A percentile compares a stretch with the other conserved stretches of the same genome.
Conservation (phyloP, 78 protist species). For the Dictyostelium purpureum region DNA sequence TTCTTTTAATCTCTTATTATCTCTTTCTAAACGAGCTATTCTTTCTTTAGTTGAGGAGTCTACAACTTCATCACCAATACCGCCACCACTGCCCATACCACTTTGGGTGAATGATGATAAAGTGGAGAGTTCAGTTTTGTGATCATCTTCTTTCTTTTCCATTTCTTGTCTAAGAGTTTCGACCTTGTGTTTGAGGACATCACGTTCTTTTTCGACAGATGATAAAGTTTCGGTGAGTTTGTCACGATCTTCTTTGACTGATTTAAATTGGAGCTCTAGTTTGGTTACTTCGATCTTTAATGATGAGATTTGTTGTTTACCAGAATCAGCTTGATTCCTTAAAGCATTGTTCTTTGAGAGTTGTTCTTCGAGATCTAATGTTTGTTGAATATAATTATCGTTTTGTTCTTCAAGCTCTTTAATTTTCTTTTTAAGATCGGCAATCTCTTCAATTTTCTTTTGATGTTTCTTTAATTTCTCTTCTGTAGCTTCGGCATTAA, state of each 20-base stretch:
- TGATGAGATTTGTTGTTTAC: slow-evolving; percentile 36
- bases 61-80: slow-evolving; percentile 34
- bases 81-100: not conserved
- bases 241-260: slow-evolving; percentile 57
- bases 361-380: slow-evolving; percentile 57
- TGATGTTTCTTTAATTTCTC: slow-evolving; percentile 66
- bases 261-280: slow-evolving; percentile 34
- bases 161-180: not conserved
- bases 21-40: slow-evolving; percentile 68
- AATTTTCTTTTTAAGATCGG: slow-evolving; percentile 36
- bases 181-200: slow-evolving; percentile 4
- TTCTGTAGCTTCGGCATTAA: slow-evolving; percentile 33
- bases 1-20: slow-evolving; percentile 60
- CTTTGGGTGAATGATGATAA: not conserved
- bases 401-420: slow-evolving; percentile 55
- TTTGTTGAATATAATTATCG: slow-evolving; percentile 56
- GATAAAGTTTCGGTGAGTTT: not conserved
- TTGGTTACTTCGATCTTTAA: slow-evolving; percentile 60
- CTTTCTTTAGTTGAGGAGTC: slow-evolving; percentile 37
- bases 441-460: slow-evolving; percentile 66
- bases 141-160: slow-evolving; percentile 17
- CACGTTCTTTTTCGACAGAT: slow-evolving; percentile 16
- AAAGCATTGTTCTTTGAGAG: slow-evolving; percentile 13
- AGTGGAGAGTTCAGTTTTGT: slow-evolving; percentile 8
- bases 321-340: slow-evolving; percentile 34